Evolutionary conservation across 2,329 filamentous ascomycete species (phyloP).

Genomic region (Seiridium cupressi): DNA sequence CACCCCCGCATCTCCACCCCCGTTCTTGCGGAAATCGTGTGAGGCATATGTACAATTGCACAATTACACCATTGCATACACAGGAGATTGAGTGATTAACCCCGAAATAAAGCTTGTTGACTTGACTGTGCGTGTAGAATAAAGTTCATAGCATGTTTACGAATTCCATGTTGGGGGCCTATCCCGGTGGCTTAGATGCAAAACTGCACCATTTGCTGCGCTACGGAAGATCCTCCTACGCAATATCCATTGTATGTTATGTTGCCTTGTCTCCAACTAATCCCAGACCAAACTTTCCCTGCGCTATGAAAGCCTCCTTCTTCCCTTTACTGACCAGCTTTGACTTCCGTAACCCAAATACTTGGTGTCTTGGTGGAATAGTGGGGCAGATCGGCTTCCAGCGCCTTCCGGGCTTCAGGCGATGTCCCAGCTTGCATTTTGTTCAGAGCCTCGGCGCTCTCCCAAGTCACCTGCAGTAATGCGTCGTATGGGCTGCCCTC

Average conservation of each 20-base stretch:
- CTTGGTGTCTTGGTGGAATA: slow-evolving; percentile 9
- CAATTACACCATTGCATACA: not conserved
- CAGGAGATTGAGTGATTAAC: not conserved
- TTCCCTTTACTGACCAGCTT: not conserved
- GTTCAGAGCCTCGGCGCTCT: slow-evolving; percentile 6
- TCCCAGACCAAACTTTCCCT: not conserved
- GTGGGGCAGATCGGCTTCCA: slow-evolving; percentile 10
- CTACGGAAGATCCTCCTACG: no score
- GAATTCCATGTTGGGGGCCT: no score
- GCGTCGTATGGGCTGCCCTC: slow-evolving; percentile 10
- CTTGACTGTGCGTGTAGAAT: not conserved
- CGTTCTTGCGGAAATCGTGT: not conserved
- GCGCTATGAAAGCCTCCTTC: not conserved
- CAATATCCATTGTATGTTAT: no score
- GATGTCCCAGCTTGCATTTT: not conserved
- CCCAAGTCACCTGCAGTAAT: slow-evolving; percentile 9
- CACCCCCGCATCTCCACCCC: not conserved
- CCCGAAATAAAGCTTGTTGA: not conserved
- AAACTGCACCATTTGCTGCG: no score
- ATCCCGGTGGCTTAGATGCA: no score
- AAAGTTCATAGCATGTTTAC: not conserved
- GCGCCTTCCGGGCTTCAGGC: slow-evolving; percentile 3
- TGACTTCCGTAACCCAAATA: slow-evolving; percentile 5
- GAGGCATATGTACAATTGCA: not conserved
- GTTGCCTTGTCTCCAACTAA: not conserved